These are phyloP conservation scores for Zelonia costaricensis DNA, from an alignment of 208 protist genomes.

Conservation along the genomic window DNA sequence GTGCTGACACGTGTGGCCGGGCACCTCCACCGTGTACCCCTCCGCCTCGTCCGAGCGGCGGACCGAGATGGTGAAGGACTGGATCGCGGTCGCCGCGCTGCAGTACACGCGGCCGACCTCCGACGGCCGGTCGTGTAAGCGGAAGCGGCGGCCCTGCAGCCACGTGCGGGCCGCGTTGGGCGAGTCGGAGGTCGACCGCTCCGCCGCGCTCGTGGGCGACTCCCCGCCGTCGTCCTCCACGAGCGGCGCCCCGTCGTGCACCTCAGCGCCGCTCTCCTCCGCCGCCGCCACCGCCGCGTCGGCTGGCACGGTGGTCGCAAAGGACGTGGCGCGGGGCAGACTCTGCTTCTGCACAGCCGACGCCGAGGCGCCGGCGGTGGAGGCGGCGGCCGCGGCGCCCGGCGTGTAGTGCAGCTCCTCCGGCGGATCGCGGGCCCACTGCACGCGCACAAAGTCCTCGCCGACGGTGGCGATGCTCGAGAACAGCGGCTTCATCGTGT, in stretches of 20 bases:
- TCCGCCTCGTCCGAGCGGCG: conserved; percentile 48
- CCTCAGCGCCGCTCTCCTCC: neutral
- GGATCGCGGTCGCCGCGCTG: conserved; percentile 43
- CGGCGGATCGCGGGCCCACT: conserved; percentile 70
- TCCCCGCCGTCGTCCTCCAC: neutral
- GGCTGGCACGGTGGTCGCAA: neutral
- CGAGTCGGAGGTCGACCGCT: conserved; percentile 8
- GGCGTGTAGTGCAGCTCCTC: conserved; percentile 52
- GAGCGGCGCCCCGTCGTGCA: neutral
- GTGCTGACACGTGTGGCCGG: conserved; percentile 44
- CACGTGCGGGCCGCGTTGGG: conserved; percentile 10
- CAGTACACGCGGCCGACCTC: conserved; percentile 47
- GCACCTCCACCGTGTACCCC: conserved; percentile 56
- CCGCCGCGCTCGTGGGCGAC: neutral
- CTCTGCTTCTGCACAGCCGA: conserved; percentile 3
- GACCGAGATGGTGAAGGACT: conserved; percentile 51
- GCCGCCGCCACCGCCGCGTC: neutral
- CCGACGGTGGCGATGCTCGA: conserved; percentile 66
- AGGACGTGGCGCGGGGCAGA: too few species aligned
- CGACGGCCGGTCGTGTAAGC: conserved; percentile 56
- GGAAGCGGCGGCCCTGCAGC: conserved; percentile 33
- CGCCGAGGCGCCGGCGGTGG: neutral
- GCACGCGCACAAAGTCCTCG: conserved; percentile 84
- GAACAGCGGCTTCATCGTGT: conserved; percentile 85
- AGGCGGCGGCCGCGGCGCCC: neutral